Evolutionary conservation across 2,329 filamentous ascomycete genomes (phyloP), one percentile per base, ranked within the genome.

Genomic region (Pseudogymnoascus sp.): DNA sequence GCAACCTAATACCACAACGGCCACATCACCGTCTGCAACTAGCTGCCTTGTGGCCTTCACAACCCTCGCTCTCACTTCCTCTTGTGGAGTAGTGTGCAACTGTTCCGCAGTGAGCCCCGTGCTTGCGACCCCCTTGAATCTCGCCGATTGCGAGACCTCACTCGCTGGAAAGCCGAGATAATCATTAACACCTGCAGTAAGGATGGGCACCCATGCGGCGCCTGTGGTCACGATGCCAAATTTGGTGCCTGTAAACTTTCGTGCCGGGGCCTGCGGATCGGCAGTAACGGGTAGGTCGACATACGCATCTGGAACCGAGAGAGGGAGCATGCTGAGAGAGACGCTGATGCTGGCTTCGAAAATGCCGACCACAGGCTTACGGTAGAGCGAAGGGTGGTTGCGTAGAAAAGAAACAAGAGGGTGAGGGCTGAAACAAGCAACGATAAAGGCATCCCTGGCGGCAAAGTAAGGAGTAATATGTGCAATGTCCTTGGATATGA

Each of bases 141-240:
- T 65, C 24, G 60, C 63, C n/a, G 64, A 65, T 9, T 37, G 33
- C 13, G 24, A 24, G 2, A 64, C 24, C 24, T 63, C 63, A 11
- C 71, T 73, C 8, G 70, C 65, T 5, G 67, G 66, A 1, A 74
- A 72, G 0, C 87, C 89, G 0, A 96, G 73, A 65, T 90, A 86
- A 0, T 74, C 72, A 1, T 75, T 75, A 0, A 94, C 87, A 0
- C 88, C 92, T 0, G 81, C 75, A 0, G 76, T 78, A 10, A 97
- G 77, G 36, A 94, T 85, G 0, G 78, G 73, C 69, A 93, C 88
- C 93, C 92, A 97, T 65, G 88, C 89, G 62, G 84, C 83, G 0
- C 92, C 92, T 0, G 93, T 97, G 4, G 88, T 93, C 4, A 97
- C 87, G 65, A 97, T 94, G 1, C 92, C 93, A 78, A 94, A 97